These are phyloP conservation scores for Colletotrichum salicis DNA, from an alignment of 2,329 filamentous ascomycete species.

Conservation along the genomic window DNA sequence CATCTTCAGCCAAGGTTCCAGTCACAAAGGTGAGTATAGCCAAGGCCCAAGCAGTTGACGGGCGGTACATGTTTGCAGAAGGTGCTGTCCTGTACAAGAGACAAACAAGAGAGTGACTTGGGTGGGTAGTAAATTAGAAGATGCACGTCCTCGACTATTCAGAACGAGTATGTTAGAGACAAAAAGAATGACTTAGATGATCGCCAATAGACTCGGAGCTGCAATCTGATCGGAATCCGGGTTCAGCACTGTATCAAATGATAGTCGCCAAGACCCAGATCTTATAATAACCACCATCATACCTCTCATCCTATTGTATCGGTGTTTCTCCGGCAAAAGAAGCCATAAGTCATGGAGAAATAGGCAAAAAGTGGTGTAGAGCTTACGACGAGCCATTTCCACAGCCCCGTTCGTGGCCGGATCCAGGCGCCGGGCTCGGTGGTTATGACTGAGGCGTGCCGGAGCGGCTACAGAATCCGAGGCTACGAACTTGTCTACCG, in stretches of 20 bases:
- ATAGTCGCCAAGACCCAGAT: neutral
- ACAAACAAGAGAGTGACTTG: neutral
- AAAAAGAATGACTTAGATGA: neutral
- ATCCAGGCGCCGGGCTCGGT: neutral
- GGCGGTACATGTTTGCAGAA: neutral
- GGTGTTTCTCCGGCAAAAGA: too few relatives aligned
- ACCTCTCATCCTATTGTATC: neutral
- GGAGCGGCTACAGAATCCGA: neutral
- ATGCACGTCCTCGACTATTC: neutral
- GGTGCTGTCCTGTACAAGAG: neutral
- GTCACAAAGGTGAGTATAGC: slow-evolving; percentile 33
- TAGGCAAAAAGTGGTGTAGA: slow-evolving; percentile 1
- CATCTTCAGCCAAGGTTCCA: slow-evolving; percentile 28
- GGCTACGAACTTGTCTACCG: neutral
- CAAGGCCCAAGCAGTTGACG: neutral
- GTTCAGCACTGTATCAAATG: neutral
- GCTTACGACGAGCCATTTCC: slow-evolving; percentile 20
- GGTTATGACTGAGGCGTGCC: too few relatives aligned
- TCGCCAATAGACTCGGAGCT: too few relatives aligned
- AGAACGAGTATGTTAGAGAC: neutral
- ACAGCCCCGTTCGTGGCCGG: neutral
- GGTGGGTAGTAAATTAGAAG: too few relatives aligned
- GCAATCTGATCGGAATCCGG: neutral
- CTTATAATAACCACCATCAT: neutral
- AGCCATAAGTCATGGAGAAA: neutral